Conservation (phyloP, 1,284 basidiomycete species). For the Cystobasidium pallidum region DNA sequence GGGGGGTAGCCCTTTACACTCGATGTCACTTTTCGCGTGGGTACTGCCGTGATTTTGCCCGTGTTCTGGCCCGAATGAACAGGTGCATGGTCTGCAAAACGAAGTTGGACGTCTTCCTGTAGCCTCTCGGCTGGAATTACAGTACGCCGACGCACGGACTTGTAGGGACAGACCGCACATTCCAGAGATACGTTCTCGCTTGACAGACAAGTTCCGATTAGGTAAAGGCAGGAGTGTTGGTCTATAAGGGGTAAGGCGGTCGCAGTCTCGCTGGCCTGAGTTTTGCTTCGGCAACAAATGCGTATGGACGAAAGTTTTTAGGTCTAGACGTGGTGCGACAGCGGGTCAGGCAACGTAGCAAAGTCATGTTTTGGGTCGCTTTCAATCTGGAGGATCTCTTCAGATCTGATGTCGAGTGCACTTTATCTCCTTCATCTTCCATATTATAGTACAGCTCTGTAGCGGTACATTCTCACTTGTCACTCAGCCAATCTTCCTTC, state of each 20-base stretch:
- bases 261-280: not conserved
- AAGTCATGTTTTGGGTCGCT: slow-evolving; percentile 4
- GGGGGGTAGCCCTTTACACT: slow-evolving; percentile 7
- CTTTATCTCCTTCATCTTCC: not conserved
- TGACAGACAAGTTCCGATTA: slow-evolving; percentile 25
- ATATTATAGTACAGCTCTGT: not conserved
- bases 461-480: not conserved
- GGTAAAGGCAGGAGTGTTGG: not conserved
- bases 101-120: not conserved
- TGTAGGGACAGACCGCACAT: slow-evolving; percentile 23
- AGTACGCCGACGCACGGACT: slow-evolving; percentile 8
- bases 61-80: slow-evolving; percentile 10
- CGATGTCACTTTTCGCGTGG: slow-evolving; percentile 21
- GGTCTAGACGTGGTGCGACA: not conserved
- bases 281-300: not conserved
- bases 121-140: slow-evolving; percentile 1
- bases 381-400: not conserved
- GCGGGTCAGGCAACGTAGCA: not conserved
- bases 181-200: slow-evolving; percentile 45
- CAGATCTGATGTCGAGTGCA: slow-evolving; percentile 6
- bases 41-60: slow-evolving; percentile 8
- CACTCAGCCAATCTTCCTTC: not conserved
- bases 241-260: too few species aligned
- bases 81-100: not conserved
- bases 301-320: not conserved